These are phyloP conservation scores for Vigna angularis DNA, from an alignment of 306 rosid genomes.

Conservation along the genomic window DNA sequence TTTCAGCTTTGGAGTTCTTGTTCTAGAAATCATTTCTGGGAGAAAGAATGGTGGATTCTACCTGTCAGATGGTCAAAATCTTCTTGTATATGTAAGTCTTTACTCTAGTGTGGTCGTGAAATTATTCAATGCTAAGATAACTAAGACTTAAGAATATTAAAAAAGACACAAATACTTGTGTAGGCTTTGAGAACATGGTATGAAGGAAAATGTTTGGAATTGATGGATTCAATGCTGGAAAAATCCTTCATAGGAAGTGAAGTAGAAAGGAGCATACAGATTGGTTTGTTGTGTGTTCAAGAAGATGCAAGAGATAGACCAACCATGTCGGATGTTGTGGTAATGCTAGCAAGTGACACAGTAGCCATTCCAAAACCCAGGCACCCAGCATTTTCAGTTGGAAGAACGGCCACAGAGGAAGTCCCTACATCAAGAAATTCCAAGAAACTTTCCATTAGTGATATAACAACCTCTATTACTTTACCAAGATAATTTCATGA, in stretches of 20 bases:
- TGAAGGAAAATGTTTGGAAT: conserved; percentile 49
- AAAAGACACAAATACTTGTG: neutral
- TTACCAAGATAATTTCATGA: neutral
- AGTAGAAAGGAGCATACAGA: neutral
- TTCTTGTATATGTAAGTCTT: too few species aligned
- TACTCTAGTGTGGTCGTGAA: too few species aligned
- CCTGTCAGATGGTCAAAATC: too few species aligned
- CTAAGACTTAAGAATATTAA: too few species aligned
- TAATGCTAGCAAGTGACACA: conserved; percentile 48
- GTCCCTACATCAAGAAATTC: conserved; percentile 27
- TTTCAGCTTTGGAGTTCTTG: too few species aligned
- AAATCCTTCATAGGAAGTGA: neutral
- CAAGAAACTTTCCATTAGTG: conserved; percentile 33
- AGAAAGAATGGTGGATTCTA: too few species aligned
- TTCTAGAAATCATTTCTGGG: too few species aligned
- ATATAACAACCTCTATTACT: conserved; percentile 5
- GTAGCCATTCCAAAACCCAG: conserved; percentile 50
- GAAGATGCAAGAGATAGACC: conserved; percentile 58
- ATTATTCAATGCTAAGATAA: too few species aligned
- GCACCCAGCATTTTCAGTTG: conserved; percentile 50
- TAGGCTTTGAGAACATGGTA: conserved; percentile 62
- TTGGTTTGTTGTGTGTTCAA: conserved; percentile 34
- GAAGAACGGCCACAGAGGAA: neutral
- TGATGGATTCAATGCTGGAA: conserved; percentile 6
- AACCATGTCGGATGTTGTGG: conserved; percentile 51